Percentiles rank a stretch among this genome's conserved stretches.
phyloP scores from a whole-genome alignment of 495 filamentous ascomycete species.

The Parathielavia appendiculata region DNA sequence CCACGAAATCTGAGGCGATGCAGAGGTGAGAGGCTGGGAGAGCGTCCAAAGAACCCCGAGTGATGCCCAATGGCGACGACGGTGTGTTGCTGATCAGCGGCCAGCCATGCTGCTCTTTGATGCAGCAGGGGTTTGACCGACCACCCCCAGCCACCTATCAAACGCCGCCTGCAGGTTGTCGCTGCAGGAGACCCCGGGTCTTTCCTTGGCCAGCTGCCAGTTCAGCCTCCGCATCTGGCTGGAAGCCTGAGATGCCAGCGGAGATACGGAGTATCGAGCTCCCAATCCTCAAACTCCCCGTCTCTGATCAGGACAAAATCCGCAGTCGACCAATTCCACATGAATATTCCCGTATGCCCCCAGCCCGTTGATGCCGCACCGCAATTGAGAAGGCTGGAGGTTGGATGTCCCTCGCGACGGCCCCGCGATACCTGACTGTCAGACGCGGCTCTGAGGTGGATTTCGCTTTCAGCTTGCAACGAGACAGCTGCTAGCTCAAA shows the following conservation, averaged over 20 bases:
- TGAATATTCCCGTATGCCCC: not conserved
- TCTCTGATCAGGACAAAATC: not conserved
- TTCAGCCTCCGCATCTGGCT: conserved; percentile 4
- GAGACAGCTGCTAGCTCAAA: conserved; percentile 27
- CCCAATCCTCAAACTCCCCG: not conserved
- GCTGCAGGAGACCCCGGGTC: conserved; percentile 24
- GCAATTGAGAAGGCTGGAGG: conserved; percentile 13
- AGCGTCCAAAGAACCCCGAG: conserved; percentile 1
- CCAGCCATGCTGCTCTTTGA: conserved; percentile 12
- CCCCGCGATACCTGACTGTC: not conserved
- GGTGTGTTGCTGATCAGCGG: conserved; percentile 22
- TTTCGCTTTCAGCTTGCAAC: conserved; percentile 29
- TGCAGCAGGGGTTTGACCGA: conserved; percentile 25
- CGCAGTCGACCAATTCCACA: not conserved
- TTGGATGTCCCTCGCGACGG: not conserved
- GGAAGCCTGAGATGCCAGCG: conserved; percentile 11
- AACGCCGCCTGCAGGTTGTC: conserved; percentile 10
- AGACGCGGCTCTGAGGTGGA: not conserved
- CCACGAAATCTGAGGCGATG: conserved; percentile 25
- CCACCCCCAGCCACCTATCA: conserved; percentile 21
- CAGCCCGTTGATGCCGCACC: not conserved
- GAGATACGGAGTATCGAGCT: not conserved
- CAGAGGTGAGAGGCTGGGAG: conserved; percentile 27
- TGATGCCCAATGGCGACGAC: conserved; percentile 23
- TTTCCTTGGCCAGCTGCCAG: conserved; percentile 11